These are phyloP conservation scores for Metarhizium sp. DNA, from an alignment of 2,329 filamentous ascomycete species.

Conservation along the genomic window DNA sequence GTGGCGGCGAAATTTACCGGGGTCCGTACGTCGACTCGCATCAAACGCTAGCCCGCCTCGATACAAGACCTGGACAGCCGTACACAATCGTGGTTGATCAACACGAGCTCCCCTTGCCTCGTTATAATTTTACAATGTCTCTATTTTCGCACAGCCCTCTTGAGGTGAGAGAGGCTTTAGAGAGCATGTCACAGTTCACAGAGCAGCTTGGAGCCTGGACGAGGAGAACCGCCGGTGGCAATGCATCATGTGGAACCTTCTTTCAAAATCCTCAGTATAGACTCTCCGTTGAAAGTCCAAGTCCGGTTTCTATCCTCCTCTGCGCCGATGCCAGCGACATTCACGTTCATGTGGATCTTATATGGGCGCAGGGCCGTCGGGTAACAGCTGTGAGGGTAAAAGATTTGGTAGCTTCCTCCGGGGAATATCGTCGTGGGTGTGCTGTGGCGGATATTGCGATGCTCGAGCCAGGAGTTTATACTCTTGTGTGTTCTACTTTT, in stretches of 20 bases:
- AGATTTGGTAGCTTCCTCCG: constrained; percentile 73
- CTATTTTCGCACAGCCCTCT: constrained; percentile 63
- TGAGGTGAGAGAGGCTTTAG: constrained; percentile 49
- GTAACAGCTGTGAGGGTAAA: constrained; percentile 60
- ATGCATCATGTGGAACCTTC: constrained; percentile 66
- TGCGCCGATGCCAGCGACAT: constrained; percentile 57
- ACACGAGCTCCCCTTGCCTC: constrained; percentile 62
- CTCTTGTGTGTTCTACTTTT: constrained; percentile 84
- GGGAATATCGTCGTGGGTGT: constrained; percentile 79
- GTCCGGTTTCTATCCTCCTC: constrained; percentile 64
- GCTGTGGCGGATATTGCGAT: constrained; percentile 54
- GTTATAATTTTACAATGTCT: constrained; percentile 80
- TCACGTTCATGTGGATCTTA: constrained; percentile 75
- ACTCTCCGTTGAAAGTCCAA: constrained; percentile 45
- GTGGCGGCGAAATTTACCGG: constrained; percentile 60
- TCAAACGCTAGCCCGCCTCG: constrained; percentile 73
- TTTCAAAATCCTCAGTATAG: constrained; percentile 82
- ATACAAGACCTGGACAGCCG: constrained; percentile 25
- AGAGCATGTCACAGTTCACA: constrained; percentile 48
- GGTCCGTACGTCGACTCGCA: constrained; percentile 90
- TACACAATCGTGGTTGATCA: constrained; percentile 65
- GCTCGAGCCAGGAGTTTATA: constrained; percentile 69
- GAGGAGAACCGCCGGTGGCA: constrained; percentile 72
- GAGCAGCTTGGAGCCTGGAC: constrained; percentile 64
- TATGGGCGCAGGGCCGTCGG: constrained; percentile 67